Evolutionary conservation across 352 stramenopile species (phyloP).

Genomic region (Phytophthora pistaciae): DNA sequence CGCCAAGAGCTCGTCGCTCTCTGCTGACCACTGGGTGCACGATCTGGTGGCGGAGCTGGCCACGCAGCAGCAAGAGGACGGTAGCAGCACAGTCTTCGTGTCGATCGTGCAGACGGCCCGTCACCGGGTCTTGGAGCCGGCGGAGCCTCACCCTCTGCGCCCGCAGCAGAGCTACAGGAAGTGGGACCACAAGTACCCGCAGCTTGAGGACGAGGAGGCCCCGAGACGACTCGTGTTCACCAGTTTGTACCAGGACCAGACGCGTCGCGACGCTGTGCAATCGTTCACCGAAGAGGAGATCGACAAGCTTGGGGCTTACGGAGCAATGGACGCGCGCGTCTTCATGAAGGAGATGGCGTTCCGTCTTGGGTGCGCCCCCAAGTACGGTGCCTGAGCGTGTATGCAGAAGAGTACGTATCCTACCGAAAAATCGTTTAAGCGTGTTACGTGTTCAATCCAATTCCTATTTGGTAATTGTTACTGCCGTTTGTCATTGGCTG

Average conservation of each 20-base stretch:
- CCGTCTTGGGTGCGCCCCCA: constrained; percentile 74
- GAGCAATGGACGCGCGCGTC: constrained; percentile 73
- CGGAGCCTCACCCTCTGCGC: constrained; percentile 51
- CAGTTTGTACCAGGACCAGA: constrained; percentile 71
- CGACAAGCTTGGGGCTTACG: constrained; percentile 65
- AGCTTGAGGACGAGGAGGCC: constrained; percentile 2
- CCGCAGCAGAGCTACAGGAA: constrained; percentile 77
- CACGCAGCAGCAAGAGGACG: constrained; percentile 34
- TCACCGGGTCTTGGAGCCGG: constrained; percentile 5
- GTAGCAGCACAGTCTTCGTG: constrained; percentile 51
- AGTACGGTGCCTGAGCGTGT: constrained; percentile 72
- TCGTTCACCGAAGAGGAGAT: constrained; percentile 60
- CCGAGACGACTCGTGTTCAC: constrained; percentile 56
- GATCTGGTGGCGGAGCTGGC: constrained; percentile 47
- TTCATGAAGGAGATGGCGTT: constrained; percentile 87
- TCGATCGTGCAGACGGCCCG: constrained; percentile 49
- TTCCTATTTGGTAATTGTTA: neutral
- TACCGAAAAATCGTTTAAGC: too few relatives aligned
- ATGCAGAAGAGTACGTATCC: too few relatives aligned
- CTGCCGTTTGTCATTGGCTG: neutral
- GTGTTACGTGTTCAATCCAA: too few relatives aligned
- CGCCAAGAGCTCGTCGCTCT: neutral
- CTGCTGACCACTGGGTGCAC: constrained; percentile 54
- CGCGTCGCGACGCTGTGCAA: constrained; percentile 62
- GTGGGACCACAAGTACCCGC: constrained; percentile 59